A percentile compares a stretch with the other conserved stretches of the same genome.
Evolutionary conservation across 2,329 filamentous ascomycete genomes (phyloP).

Genomic region (Cytospora chrysosperma): DNA sequence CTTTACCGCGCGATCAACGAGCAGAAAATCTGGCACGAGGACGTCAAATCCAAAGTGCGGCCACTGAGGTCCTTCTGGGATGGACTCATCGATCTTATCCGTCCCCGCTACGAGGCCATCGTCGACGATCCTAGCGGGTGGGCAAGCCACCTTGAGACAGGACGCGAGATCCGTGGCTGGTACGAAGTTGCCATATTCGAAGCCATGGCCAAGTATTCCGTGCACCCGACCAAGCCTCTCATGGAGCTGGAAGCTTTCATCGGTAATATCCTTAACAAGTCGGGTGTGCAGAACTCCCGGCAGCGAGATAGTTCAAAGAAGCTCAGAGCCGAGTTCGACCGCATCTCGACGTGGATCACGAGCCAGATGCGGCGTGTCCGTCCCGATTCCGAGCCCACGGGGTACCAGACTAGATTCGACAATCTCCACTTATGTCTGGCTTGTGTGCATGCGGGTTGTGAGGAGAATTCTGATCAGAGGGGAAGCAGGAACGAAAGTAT

Average conservation of each 20-base stretch:
- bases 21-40: slow-evolving; percentile 57
- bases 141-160: slow-evolving; percentile 37
- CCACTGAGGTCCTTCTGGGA: slow-evolving; percentile 44
- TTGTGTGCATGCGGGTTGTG: slow-evolving; percentile 28
- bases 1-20: slow-evolving; percentile 76
- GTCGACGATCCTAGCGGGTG: slow-evolving; percentile 30
- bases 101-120: slow-evolving; percentile 31
- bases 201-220: slow-evolving; percentile 44
- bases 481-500: slow-evolving; percentile 20
- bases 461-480: slow-evolving; percentile 1
- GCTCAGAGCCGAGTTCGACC: slow-evolving; percentile 52
- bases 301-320: slow-evolving; percentile 53
- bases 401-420: slow-evolving; percentile 22
- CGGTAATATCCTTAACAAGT: slow-evolving; percentile 54
- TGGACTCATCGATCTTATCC: slow-evolving; percentile 36
- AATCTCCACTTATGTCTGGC: slow-evolving; percentile 35
- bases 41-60: slow-evolving; percentile 40
- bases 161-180: slow-evolving; percentile 40
- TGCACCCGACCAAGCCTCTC: slow-evolving; percentile 44
- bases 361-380: slow-evolving; percentile 33
- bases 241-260: slow-evolving; percentile 56
- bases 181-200: slow-evolving; percentile 46
- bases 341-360: slow-evolving; percentile 42
- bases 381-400: slow-evolving; percentile 8
- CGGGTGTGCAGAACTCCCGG: slow-evolving; percentile 47